A percentile compares a stretch with the other conserved stretches of the same genome.
Evolutionary conservation across 306 rosid genomes (phyloP).

Genomic region (Fagus sylvatica): DNA sequence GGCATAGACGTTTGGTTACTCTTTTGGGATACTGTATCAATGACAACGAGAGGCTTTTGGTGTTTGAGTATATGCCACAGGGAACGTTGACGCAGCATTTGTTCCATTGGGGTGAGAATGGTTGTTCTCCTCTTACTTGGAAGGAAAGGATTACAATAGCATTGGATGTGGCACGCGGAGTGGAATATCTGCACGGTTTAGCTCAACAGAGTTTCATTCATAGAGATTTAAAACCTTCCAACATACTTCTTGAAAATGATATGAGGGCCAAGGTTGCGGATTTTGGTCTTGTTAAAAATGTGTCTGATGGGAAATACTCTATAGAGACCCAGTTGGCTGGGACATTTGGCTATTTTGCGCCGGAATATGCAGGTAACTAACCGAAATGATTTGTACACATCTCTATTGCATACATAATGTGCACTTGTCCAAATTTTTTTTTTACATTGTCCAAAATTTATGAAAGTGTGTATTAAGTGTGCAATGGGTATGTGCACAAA

Average conservation of each 20-base stretch:
- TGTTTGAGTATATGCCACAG: slow-evolving; percentile 87
- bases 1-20: slow-evolving; percentile 89
- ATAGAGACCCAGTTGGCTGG: slow-evolving; percentile 89
- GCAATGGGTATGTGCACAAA: no score
- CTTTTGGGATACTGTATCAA: slow-evolving; percentile 77
- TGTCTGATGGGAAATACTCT: slow-evolving; percentile 80
- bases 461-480: no score
- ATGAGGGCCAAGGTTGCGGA: slow-evolving; percentile 95
- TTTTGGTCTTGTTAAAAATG: slow-evolving; percentile 78
- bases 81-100: slow-evolving; percentile 84
- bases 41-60: slow-evolving; percentile 84
- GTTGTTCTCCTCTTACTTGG: slow-evolving; percentile 68
- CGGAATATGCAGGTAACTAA: slow-evolving; percentile 84
- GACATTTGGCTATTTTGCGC: slow-evolving; percentile 95
- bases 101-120: slow-evolving; percentile 60
- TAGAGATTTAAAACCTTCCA: slow-evolving; percentile 86
- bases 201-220: slow-evolving; percentile 95
- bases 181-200: slow-evolving; percentile 83
- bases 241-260: slow-evolving; percentile 76
- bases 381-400: no score
- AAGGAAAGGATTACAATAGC: slow-evolving; percentile 76
- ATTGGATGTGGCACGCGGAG: slow-evolving; percentile 89
- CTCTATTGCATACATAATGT: no score
- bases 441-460: no score
- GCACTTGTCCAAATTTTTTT: no score